These are phyloP conservation scores for Colletotrichum lentis DNA, from an alignment of 2,329 filamentous ascomycete genomes.

Conservation along the genomic window DNA sequence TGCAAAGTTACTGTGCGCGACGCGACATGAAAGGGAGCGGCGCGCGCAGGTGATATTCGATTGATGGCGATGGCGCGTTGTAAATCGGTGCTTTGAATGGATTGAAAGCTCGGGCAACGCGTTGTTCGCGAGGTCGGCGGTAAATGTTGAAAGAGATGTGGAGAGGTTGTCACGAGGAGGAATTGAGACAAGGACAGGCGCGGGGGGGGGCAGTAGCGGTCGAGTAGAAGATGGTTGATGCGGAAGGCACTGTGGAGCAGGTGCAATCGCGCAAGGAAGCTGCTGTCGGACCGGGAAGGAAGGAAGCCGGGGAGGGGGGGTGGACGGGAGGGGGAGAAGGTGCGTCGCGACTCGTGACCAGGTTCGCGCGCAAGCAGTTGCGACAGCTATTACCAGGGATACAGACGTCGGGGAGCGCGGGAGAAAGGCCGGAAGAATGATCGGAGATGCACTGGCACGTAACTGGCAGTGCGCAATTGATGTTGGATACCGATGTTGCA, in stretches of 20 bases:
- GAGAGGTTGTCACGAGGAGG: not conserved
- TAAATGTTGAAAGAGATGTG: not conserved
- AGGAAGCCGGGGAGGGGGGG: constrained; percentile 1
- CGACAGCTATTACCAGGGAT: constrained; percentile 4
- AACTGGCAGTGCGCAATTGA: constrained; percentile 17
- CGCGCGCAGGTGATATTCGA: constrained; percentile 9
- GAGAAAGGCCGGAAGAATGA: not conserved
- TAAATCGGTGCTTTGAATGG: not conserved
- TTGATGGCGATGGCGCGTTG: not conserved
- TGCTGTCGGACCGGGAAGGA: constrained; percentile 9
- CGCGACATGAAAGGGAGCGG: constrained; percentile 50
- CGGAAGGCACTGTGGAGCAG: constrained; percentile 6
- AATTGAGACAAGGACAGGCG: not conserved
- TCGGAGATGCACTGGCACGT: constrained; percentile 11
- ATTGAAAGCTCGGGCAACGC: not conserved
- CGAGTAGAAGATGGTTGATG: not conserved
- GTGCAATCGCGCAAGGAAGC: constrained; percentile 8
- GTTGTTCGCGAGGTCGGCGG: not conserved
- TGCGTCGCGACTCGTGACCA: constrained; percentile 14
- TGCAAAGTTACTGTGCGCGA: constrained; percentile 43
- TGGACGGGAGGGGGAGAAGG: not conserved
- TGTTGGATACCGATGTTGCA: constrained; percentile 7
- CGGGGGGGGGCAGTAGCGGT: not conserved
- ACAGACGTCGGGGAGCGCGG: constrained; percentile 3
- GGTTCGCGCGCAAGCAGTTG: constrained; percentile 11